Evolutionary conservation across 257 asterid species (phyloP), one percentile per base, ranked within the genome.

Genomic region (Mentha longifolia): DNA sequence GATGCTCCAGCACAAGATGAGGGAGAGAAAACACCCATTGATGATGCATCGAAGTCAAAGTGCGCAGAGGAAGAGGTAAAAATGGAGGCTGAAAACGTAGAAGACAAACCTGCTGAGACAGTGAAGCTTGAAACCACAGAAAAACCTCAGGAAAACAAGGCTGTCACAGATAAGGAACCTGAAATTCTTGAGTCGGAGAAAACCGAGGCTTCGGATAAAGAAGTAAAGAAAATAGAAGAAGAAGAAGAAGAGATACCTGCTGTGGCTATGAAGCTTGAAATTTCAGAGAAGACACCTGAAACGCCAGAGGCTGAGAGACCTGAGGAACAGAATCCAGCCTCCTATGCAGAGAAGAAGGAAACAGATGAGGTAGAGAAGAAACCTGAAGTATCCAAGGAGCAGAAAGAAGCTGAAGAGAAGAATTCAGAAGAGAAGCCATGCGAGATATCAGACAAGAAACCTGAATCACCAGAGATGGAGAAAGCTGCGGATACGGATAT

Each of bases 71-170:
- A 72, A 73, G 50, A 65, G 65, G 73, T 58, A 33, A 61, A 63
- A 61, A 47, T 50, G 7, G 77, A 58, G 42, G 59, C 56, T 51
- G 51, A 60, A 51, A 63, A 65, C 62, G 10, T 51, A 12, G 84
- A 69, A 16, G 85, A 71, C 22, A 49, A 51, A 42, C 65, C 30
- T 10, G 73, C 42, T 6, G 70, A 63, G 67, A 28, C 42, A 7
- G 9, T 1, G 3, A 42, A 52, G 45, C 8, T 50, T 15, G 74
- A 68, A 54, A 54, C 28, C 6, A 41, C 50, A 31, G 74, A 70
- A 33, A 74, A 74, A 30, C 41, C 68, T 52, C 77, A 75, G 45
- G 86, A 30, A 55, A 73, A 47, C 43, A 68, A 72, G 28, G 52
- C 60, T 16, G 78, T 16, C n/a, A 14, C 17, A 14, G 77, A 70